A percentile compares a stretch with the other conserved stretches of the same genome.
phyloP scores from a whole-genome alignment of 208 protist species.

The Acanthamoeba triangularis region DNA sequence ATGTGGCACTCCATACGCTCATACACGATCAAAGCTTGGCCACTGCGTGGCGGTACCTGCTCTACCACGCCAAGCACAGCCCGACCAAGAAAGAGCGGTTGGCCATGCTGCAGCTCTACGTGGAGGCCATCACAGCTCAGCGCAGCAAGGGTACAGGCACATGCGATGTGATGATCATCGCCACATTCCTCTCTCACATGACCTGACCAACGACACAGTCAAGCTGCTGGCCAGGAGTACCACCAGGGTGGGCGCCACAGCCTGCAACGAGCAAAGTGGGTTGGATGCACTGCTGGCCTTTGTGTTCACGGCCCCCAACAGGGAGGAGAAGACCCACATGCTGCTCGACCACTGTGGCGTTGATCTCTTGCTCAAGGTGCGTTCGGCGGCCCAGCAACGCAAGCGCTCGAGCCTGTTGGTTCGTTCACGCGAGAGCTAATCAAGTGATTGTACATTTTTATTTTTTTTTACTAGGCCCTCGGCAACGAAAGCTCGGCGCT shows the following conservation, averaged over 20 bases:
- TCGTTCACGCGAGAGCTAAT: too few species aligned
- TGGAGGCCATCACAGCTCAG: not conserved
- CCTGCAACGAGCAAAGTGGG: not conserved
- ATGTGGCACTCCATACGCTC: not conserved
- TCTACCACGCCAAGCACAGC: not conserved
- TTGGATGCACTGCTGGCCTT: not conserved
- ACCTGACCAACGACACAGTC: slow-evolving; percentile 19
- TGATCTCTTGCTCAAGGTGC: not conserved
- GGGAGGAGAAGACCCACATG: not conserved
- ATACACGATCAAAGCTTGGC: not conserved
- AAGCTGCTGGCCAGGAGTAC: not conserved
- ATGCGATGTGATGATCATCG: too few species aligned
- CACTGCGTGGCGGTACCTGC: not conserved
- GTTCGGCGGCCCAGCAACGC: not conserved
- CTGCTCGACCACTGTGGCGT: not conserved
- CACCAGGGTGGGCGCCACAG: not conserved
- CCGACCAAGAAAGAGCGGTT: not conserved
- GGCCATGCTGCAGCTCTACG: not conserved
- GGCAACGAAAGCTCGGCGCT: not conserved
- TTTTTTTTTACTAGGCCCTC: not conserved
- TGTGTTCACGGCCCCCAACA: not conserved
- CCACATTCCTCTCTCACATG: not conserved
- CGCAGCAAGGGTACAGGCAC: not conserved
- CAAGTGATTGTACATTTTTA: too few species aligned
- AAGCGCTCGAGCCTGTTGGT: too few species aligned